These are phyloP conservation scores for Cryomyces antarcticus DNA, from an alignment of 495 filamentous ascomycete genomes.

Conservation along the genomic window DNA sequence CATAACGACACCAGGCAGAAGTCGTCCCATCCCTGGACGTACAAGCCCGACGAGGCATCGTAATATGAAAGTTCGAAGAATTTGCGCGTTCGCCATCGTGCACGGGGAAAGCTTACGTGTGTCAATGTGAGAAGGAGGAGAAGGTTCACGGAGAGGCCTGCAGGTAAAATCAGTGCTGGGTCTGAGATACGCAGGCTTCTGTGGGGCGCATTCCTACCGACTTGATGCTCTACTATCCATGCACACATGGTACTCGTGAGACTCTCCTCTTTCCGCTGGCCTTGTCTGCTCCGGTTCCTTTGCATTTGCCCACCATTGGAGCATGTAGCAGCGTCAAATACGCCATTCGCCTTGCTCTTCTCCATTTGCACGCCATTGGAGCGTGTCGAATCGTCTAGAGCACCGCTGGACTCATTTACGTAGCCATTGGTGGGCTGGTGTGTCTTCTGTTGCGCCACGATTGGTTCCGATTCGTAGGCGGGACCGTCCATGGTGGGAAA, in stretches of 20 bases:
- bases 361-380: too few species aligned
- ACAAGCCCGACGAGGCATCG: constrained; percentile 41
- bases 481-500: too few species aligned
- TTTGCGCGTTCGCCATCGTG: constrained; percentile 55
- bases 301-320: too few species aligned
- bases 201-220: constrained; percentile 6
- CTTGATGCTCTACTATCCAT: constrained; percentile 13
- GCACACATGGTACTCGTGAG: constrained; percentile 7
- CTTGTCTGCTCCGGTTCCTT: constrained; percentile 40
- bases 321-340: too few species aligned
- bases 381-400: too few species aligned
- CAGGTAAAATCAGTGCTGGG: constrained; percentile 3
- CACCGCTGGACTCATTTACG: too few species aligned
- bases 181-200: background rate
- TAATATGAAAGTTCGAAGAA: constrained; percentile 78
- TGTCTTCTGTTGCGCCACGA: too few species aligned
- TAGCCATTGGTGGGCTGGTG: too few species aligned
- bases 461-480: too few species aligned
- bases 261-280: constrained; percentile 19
- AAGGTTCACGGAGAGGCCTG: constrained; percentile 61
- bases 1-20: constrained; percentile 58
- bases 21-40: constrained; percentile 61
- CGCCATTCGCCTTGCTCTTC: too few species aligned
- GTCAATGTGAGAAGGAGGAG: constrained; percentile 56
- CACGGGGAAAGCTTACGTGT: constrained; percentile 60